A percentile compares a stretch with the other conserved stretches of the same genome.
phyloP scores from a whole-genome alignment of 345 rosid genomes.

The Conringia planisiliqua region DNA sequence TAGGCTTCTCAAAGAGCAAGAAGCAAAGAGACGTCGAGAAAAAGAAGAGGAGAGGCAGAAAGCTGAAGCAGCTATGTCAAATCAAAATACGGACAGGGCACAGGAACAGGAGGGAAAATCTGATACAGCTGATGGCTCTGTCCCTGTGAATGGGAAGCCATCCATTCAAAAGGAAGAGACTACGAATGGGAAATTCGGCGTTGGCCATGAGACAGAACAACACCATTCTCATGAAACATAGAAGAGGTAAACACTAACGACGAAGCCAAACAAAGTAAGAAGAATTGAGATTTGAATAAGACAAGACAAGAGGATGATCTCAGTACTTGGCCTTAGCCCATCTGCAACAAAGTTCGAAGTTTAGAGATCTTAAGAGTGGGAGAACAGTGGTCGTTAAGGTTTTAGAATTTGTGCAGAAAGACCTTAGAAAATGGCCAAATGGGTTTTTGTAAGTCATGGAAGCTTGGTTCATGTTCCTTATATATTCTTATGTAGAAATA shows the following conservation, averaged over 20 bases:
- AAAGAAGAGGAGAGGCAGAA: conserved; percentile 61
- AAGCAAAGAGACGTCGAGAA: conserved; percentile 60
- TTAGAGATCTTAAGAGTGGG: not conserved
- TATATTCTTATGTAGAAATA: not conserved
- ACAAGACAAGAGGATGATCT: not conserved
- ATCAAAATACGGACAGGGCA: conserved; percentile 28
- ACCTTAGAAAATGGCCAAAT: not conserved
- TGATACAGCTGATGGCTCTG: conserved; percentile 33
- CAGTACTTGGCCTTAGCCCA: not conserved
- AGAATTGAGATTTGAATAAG: conserved; percentile 3
- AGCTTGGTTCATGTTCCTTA: not conserved
- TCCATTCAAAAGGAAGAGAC: conserved; percentile 32
- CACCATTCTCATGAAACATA: conserved; percentile 30
- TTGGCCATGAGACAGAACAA: conserved; percentile 28
- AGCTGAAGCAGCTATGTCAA: conserved; percentile 42
- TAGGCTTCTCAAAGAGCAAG: conserved; percentile 76
- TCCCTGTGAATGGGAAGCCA: conserved; percentile 44
- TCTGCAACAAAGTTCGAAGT: not conserved
- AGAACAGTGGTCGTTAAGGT: not conserved
- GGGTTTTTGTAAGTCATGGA: not conserved
- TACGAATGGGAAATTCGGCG: conserved; percentile 32
- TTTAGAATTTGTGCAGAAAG: not conserved
- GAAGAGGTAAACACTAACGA: conserved; percentile 22
- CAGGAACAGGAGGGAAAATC: conserved; percentile 25
- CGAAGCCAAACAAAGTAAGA: not conserved